Evolutionary conservation across 2,329 filamentous ascomycete species (phyloP).

Genomic region (Lecanicillium sp.): DNA sequence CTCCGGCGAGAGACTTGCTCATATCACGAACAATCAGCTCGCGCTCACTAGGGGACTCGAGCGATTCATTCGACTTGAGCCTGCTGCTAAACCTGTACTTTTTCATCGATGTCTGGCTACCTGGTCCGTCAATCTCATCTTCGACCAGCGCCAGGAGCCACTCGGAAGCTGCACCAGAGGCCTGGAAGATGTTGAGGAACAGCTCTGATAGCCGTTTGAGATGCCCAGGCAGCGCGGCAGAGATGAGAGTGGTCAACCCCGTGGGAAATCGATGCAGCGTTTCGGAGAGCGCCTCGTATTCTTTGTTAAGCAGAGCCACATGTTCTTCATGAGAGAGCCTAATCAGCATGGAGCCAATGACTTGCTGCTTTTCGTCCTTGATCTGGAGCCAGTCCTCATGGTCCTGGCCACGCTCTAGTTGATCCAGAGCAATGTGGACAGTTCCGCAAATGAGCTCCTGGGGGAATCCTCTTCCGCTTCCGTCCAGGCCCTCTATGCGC

Average conservation of each 20-base stretch:
- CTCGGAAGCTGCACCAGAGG: constrained; percentile 73
- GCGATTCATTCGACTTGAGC: constrained; percentile 64
- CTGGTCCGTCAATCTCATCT: constrained; percentile 91
- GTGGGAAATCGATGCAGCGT: constrained; percentile 79
- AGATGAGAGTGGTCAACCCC: constrained; percentile 78
- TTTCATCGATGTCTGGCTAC: constrained; percentile 72
- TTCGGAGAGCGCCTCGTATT: constrained; percentile 78
- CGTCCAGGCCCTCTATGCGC: constrained; percentile 40
- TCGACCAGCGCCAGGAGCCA: constrained; percentile 94
- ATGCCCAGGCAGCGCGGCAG: constrained; percentile 69
- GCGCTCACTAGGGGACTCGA: constrained; percentile 56
- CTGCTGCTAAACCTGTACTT: constrained; percentile 66
- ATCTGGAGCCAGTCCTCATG: constrained; percentile 86
- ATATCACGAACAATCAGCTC: constrained; percentile 70
- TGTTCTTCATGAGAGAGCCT: constrained; percentile 81
- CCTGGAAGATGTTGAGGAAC: constrained; percentile 91
- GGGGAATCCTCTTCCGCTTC: constrained; percentile 28
- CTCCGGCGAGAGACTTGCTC: constrained; percentile 71
- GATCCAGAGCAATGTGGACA: constrained; percentile 77
- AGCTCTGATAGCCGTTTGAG: constrained; percentile 77
- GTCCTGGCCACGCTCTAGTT: constrained; percentile 69
- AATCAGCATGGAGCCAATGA: constrained; percentile 77
- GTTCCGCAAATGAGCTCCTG: constrained; percentile 57
- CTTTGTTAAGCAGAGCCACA: constrained; percentile 76
- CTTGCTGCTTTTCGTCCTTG: constrained; percentile 66